Evolutionary conservation across 1,284 basidiomycete species (phyloP).

Genomic region (Stygiomarasmius scandens): DNA sequence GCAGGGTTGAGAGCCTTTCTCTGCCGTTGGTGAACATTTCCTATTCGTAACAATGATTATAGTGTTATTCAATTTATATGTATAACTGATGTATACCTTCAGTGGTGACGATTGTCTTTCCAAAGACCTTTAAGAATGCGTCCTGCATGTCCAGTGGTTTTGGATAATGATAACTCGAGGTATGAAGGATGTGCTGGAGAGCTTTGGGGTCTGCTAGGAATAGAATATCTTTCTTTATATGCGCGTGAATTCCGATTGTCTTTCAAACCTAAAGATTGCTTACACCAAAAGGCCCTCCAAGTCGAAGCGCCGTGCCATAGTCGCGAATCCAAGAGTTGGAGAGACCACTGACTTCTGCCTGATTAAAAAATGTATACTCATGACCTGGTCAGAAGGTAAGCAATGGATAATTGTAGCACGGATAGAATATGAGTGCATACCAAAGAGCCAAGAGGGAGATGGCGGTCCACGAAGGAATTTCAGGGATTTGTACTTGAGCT

Average conservation of each 20-base stretch:
- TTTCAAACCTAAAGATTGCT: conserved; percentile 3
- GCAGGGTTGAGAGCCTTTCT: conserved; percentile 8
- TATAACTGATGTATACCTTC: no score
- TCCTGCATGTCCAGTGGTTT: conserved; percentile 3
- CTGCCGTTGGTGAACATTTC: conserved; percentile 9
- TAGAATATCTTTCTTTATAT: background rate
- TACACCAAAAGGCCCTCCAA: conserved; percentile 27
- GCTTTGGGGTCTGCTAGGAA: conserved; percentile 5
- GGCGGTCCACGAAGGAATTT: no score
- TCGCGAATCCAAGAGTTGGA: conserved; percentile 27
- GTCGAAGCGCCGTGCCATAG: conserved; percentile 30
- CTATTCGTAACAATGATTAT: background rate
- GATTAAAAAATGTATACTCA: conserved; percentile 18
- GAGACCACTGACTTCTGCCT: conserved; percentile 32
- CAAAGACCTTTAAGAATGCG: background rate
- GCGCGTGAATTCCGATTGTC: background rate
- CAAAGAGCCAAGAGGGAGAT: no score
- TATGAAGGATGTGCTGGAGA: conserved; percentile 8
- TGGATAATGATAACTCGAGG: conserved; percentile 9
- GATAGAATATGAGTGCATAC: no score
- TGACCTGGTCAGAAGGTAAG: conserved; percentile 22
- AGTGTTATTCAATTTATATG: no score
- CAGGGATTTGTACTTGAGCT: no score
- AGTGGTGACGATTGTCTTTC: conserved; percentile 1
- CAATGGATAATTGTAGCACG: no score